Percentiles rank a stretch among this genome's conserved stretches.
These are phyloP conservation scores for Batkoa obscura DNA, from an alignment of 371 early-diverging fungal species.

Conservation along the genomic window DNA sequence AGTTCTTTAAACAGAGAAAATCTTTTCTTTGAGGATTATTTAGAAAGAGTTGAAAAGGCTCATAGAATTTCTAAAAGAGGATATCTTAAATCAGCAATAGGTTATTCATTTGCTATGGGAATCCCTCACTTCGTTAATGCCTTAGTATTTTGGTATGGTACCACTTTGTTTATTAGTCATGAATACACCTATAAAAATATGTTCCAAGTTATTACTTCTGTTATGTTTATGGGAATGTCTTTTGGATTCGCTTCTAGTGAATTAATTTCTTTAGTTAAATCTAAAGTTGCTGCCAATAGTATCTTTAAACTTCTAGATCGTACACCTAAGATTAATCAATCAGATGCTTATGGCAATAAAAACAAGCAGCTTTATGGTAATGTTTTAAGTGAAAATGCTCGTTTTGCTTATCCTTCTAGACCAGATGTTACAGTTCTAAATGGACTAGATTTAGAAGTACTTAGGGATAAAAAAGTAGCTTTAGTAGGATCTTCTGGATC, in stretches of 20 bases:
- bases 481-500: slow-evolving; percentile 45
- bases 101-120: slow-evolving; percentile 46
- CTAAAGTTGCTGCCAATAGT: slow-evolving; percentile 40
- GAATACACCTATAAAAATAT: slow-evolving; percentile 25
- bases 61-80: slow-evolving; percentile 34
- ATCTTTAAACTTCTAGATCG: slow-evolving; percentile 56
- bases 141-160: slow-evolving; percentile 24
- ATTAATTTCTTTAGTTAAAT: slow-evolving; percentile 15
- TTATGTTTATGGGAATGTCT: slow-evolving; percentile 45
- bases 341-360: slow-evolving; percentile 32
- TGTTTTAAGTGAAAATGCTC: slow-evolving; percentile 47
- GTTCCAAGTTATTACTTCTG: slow-evolving; percentile 44
- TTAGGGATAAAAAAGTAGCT: slow-evolving; percentile 20
- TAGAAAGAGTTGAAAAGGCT: slow-evolving; percentile 34
- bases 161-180: slow-evolving; percentile 21
- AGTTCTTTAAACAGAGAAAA: slow-evolving; percentile 57
- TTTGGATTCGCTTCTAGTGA: slow-evolving; percentile 27
- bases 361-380: slow-evolving; percentile 24
- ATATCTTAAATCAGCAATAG: slow-evolving; percentile 30
- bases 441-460: slow-evolving; percentile 23
- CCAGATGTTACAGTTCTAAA: slow-evolving; percentile 36
- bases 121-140: slow-evolving; percentile 38
- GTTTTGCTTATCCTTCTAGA: slow-evolving; percentile 51
- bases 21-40: slow-evolving; percentile 35
- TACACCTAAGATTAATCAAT: slow-evolving; percentile 18